Percentiles rank a stretch among this genome's conserved stretches.
Evolutionary conservation across 2,329 filamentous ascomycete genomes (phyloP).

Genomic region (Chaetomiaceae sp.): DNA sequence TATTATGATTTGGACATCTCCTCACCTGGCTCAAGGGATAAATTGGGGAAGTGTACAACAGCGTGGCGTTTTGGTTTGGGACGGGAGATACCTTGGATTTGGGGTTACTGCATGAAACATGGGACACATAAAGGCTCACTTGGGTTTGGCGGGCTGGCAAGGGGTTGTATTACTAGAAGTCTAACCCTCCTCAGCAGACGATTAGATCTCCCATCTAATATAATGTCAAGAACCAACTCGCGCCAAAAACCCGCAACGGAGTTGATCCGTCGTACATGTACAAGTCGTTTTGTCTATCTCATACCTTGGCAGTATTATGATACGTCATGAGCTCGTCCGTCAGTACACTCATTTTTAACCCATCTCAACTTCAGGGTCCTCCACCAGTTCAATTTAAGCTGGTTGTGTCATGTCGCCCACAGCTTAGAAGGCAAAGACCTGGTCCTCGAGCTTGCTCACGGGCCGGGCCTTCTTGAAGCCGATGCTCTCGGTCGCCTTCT

Average conservation of each 20-base stretch:
- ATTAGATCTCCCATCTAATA: constrained; percentile 12
- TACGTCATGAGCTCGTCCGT: too few relatives aligned
- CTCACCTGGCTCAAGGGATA: too few relatives aligned
- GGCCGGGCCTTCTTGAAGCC: constrained; percentile 90
- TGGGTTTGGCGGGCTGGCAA: background rate
- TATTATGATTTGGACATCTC: too few relatives aligned
- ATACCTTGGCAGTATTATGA: background rate
- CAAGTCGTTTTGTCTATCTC: background rate
- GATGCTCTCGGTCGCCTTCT: constrained; percentile 86
- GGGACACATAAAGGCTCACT: background rate
- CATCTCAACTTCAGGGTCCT: too few relatives aligned
- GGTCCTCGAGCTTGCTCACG: constrained; percentile 96
- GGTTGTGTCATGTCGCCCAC: background rate
- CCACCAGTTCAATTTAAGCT: background rate
- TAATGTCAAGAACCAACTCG: background rate
- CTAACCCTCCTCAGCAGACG: constrained; percentile 7
- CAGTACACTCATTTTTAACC: too few relatives aligned
- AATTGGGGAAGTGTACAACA: too few relatives aligned
- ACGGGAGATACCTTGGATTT: background rate
- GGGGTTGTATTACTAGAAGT: background rate
- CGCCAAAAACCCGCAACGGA: background rate
- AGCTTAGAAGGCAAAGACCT: constrained; percentile 88
- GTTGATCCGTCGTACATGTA: background rate
- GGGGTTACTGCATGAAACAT: background rate
- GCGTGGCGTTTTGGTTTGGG: background rate